Base-by-base conservation (phyloP, 1,284 basidiomycete species). In the Singerocomus inundabilis region DNA sequence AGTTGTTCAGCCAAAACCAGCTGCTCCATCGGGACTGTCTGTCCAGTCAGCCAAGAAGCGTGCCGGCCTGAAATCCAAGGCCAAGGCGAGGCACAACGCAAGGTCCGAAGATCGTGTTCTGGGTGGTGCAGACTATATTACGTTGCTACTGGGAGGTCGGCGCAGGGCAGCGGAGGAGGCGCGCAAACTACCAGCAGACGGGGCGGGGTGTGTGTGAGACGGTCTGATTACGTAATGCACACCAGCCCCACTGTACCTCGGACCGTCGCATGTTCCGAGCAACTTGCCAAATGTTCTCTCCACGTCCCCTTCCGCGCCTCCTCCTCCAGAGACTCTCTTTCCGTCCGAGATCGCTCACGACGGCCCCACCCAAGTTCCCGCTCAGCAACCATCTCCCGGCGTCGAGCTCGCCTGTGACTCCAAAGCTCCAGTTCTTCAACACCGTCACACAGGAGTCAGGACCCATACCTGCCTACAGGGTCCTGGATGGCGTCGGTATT, bases 391-490 rank as follows among this genome's bases (percentile, higher is more conserved):
- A 72, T 51, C 70, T 89, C 18, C 85, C 85, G 1, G 79, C 77
- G 21, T 80, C 85, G 2, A 76, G 72, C 42, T 86, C 85, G 0
- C 82, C 85, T 16, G 79, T 91, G 34, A 81, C 82, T 4, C 68
- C 86, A 11, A 80, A 78, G 50, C 76, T 88, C 44, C 70, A 81
- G 43, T 91, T 91, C 75, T 85, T 91, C 75, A 91, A 90, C 65
- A 81, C 86, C 0, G 80, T 91, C 29, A 79, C 78, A 34, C 73
- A 73, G 18, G 77, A 78, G 36, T 75, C 77, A 24, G 72, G 74
- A 21, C 78, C 79, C 60, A 88, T 94, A 57, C 89, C 91, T 9
- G 91, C 90, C 2, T 94, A 84, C 70, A 78, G 91, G 48, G 79
- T 94, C 0, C 68, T 95, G 31, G 91, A 93, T 70, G 86, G 89